phyloP scores from a whole-genome alignment of 257 asterid species.

The Prunella vulgaris region DNA sequence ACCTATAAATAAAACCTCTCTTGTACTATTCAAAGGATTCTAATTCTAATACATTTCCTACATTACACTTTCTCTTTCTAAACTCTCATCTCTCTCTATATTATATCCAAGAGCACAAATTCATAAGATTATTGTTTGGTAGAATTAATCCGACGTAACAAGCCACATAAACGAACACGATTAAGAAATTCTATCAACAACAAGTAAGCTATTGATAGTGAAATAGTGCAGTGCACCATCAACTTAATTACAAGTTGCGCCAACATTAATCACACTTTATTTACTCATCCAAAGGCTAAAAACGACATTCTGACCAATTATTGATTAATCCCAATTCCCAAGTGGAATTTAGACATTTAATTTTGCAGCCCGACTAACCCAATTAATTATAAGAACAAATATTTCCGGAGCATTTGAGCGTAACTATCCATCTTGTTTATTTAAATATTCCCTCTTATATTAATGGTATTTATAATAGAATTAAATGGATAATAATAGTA shows the following conservation, averaged over 20 bases:
- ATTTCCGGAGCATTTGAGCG: neutral
- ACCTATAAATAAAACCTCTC: too few relatives aligned
- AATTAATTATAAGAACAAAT: neutral
- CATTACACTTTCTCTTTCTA: too few relatives aligned
- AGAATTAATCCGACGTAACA: too few relatives aligned
- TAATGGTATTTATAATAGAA: neutral
- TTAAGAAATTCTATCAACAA: too few relatives aligned
- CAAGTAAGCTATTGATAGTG: neutral
- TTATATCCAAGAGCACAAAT: too few relatives aligned
- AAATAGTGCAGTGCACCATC: conserved; percentile 20
- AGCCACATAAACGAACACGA: too few relatives aligned
- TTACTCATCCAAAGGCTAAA: neutral
- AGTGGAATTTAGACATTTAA: conserved; percentile 2
- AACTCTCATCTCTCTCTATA: too few relatives aligned
- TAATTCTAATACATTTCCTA: too few relatives aligned
- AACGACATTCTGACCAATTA: neutral
- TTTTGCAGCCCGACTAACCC: neutral
- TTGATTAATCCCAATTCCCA: neutral
- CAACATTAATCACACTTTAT: neutral
- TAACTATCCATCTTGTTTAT: neutral
- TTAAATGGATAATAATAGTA: too few relatives aligned
- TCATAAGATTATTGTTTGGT: too few relatives aligned
- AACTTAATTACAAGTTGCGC: neutral
- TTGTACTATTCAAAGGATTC: too few relatives aligned
- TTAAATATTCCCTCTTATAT: neutral